Evolutionary conservation across 805 yeast genomes (phyloP).

Genomic region (Spathaspora girioi): DNA sequence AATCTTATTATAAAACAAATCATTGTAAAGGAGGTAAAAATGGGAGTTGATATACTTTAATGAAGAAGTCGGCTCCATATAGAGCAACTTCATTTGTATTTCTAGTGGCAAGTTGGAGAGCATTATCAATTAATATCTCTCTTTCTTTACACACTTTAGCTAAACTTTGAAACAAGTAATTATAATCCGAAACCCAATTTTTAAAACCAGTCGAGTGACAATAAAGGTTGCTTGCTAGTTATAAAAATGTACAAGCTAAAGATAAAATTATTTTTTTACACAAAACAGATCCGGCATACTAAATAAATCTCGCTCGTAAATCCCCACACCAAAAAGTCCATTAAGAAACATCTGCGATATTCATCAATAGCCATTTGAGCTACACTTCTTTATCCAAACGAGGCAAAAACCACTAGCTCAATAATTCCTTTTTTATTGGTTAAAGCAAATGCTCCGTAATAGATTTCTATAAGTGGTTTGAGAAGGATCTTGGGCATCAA

Average conservation of each 20-base stretch:
- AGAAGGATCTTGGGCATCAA: too few relatives aligned
- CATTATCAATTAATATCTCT: conserved; percentile 3
- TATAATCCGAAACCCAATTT: neutral
- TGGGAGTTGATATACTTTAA: conserved; percentile 35
- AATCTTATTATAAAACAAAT: conserved; percentile 40
- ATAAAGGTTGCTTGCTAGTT: neutral
- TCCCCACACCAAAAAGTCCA: neutral
- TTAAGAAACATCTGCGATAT: neutral
- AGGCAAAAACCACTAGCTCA: too few relatives aligned
- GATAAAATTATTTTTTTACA: neutral
- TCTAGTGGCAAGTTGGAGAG: conserved; percentile 37
- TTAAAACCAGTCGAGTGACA: neutral
- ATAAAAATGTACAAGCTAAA: neutral
- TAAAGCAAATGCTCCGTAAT: too few relatives aligned
- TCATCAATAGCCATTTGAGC: too few relatives aligned
- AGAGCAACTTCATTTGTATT: conserved; percentile 35
- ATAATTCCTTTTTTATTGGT: too few relatives aligned
- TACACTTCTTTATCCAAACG: too few relatives aligned
- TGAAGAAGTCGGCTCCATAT: conserved; percentile 27
- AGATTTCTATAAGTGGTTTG: too few relatives aligned
- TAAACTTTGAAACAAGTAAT: too few relatives aligned
- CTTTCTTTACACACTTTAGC: neutral
- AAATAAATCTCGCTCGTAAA: neutral
- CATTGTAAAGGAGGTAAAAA: conserved; percentile 50
- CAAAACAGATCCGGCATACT: neutral